Evolutionary conservation across 2,329 filamentous ascomycete genomes (phyloP), one percentile per base, ranked within the genome.

Genomic region (Fusarium continuum): DNA sequence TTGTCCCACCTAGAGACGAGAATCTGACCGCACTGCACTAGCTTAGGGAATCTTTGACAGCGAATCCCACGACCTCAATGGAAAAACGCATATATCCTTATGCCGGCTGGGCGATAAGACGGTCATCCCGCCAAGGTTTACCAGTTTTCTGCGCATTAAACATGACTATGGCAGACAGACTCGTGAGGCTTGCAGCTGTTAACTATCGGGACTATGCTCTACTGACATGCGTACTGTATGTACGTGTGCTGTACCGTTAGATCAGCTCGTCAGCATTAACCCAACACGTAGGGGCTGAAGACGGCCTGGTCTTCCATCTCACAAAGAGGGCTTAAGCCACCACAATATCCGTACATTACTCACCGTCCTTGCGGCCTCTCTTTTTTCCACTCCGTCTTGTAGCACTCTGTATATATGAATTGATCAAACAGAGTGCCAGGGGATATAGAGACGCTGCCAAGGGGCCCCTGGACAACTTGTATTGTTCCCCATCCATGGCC

Each of bases 61-160:
- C 28, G 19, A 52, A 29, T 53, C n/a, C 20, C 32, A 17, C 41
- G 41, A n/a, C 22, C n/a, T 22, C 23, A 22, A 32, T 29, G 25
- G 26, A 34, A 32, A 38, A 26, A 26, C 40, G 49, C 49, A 56
- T 25, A 31, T 48, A 16, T 38, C 35, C 47, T 25, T 36, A 14
- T 38, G 25, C 31, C 36, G 36, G 45, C 45, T 45, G 61, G 51
- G 44, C 61, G 61, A 56, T 40, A 22, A 17, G 40, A 45, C 50
- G 55, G 61, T 6, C 50, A 62, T 47, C 45, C 50, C 61, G 55
- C 38, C 31, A 61, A 50, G 56, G 40, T 65, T 57, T 62, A 57
- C 55, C 60, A 17, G 31, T 26, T 20, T 31, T 41, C 45, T 44
- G 55, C 55, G 57, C 28, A 32, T 52, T 55, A 31, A 23, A 61